Percentiles rank a stretch among this genome's conserved stretches.
Evolutionary conservation across 768 basidiomycete genomes (phyloP).

Genomic region (Hysterangium stoloniferum): DNA sequence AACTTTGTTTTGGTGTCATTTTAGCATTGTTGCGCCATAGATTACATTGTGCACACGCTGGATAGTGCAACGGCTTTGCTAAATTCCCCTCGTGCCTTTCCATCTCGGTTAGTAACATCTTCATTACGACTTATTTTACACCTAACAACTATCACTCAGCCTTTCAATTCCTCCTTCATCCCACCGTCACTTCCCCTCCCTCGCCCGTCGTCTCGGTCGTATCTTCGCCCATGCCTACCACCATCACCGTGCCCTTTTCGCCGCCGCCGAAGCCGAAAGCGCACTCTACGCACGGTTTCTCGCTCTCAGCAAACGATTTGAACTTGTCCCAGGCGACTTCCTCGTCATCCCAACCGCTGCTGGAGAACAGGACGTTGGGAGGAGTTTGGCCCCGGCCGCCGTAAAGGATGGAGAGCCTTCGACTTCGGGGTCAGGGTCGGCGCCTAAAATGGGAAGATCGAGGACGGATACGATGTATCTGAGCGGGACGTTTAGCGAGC

Average conservation of each 20-base stretch:
- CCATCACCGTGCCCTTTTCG: slow-evolving; percentile 87
- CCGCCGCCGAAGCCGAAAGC: slow-evolving; percentile 85
- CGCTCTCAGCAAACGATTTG: slow-evolving; percentile 70
- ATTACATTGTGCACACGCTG: slow-evolving; percentile 89
- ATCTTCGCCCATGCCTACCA: slow-evolving; percentile 97
- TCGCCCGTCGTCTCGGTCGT: slow-evolving; percentile 84
- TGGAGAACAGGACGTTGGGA: not conserved
- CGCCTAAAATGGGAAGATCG: slow-evolving; percentile 37
- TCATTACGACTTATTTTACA: not conserved
- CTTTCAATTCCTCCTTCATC: slow-evolving; percentile 77
- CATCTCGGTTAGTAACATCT: slow-evolving; percentile 71
- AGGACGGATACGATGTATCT: slow-evolving; percentile 63
- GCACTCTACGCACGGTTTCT: slow-evolving; percentile 87
- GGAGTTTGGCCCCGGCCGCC: not conserved
- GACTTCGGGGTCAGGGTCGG: not conserved
- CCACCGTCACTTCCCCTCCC: slow-evolving; percentile 80
- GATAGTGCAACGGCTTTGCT: slow-evolving; percentile 90
- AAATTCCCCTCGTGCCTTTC: slow-evolving; percentile 87
- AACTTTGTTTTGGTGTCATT: not conserved
- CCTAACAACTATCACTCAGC: slow-evolving; percentile 30
- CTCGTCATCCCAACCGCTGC: slow-evolving; percentile 63
- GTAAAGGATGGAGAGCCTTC: not conserved
- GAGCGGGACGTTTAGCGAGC: not conserved
- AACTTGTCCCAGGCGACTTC: slow-evolving; percentile 76
- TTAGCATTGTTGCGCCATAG: slow-evolving; percentile 93